phyloP scores from a whole-genome alignment of 768 basidiomycete species.

The Tremella fuciformis region DNA sequence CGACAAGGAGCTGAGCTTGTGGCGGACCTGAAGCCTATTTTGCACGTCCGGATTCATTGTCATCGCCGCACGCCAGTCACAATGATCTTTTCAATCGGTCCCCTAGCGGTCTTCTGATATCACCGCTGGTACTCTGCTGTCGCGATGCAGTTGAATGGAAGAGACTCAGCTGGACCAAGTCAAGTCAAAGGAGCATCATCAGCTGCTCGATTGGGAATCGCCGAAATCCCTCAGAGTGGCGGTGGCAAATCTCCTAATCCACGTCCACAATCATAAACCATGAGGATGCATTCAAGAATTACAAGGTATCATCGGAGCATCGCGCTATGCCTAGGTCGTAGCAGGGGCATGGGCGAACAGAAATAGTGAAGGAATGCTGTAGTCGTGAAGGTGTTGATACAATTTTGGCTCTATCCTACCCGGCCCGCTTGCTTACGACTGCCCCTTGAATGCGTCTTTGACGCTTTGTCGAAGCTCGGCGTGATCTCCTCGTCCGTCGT shows the following conservation, averaged over 20 bases:
- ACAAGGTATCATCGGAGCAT: no score
- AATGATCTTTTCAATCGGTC: not conserved
- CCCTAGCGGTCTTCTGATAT: not conserved
- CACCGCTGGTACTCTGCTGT: not conserved
- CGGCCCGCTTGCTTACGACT: no score
- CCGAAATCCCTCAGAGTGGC: not conserved
- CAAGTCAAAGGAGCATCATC: not conserved
- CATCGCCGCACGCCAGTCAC: not conserved
- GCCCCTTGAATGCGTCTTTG: constrained; percentile 3
- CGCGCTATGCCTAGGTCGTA: no score
- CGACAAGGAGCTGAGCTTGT: not conserved
- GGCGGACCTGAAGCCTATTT: constrained; percentile 4
- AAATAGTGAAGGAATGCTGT: not conserved
- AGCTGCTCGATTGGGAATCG: constrained; percentile 1
- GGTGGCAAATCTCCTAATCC: not conserved
- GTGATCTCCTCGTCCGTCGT: constrained; percentile 5
- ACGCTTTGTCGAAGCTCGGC: constrained; percentile 5
- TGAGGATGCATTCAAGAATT: no score
- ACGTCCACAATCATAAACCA: no score
- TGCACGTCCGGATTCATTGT: constrained; percentile 6
- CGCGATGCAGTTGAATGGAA: not conserved
- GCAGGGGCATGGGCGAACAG: constrained; percentile 1
- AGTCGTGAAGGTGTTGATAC: not conserved
- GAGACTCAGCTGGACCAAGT: not conserved
- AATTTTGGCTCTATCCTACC: no score